phyloP scores from a whole-genome alignment of 768 basidiomycete species.

The Russula vinacea region DNA sequence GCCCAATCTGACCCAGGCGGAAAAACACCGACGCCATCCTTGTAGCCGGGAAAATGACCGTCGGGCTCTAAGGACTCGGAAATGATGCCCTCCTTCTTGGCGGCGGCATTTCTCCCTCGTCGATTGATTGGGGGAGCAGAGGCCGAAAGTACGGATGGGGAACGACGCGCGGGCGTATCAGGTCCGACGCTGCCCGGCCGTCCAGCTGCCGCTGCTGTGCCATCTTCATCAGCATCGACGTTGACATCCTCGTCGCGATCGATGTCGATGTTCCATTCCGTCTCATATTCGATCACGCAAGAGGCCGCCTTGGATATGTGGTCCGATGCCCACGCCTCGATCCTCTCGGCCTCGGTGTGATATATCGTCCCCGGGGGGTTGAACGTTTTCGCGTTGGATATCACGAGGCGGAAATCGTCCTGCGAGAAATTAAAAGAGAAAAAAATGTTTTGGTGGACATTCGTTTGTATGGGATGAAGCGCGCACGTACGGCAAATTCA shows the following conservation, averaged over 20 bases:
- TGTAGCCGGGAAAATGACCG: slow-evolving; percentile 70
- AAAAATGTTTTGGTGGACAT: not conserved
- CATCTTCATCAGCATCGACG: slow-evolving; percentile 48
- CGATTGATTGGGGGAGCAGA: slow-evolving; percentile 27
- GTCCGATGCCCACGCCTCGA: slow-evolving; percentile 68
- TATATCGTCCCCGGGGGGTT: slow-evolving; percentile 78
- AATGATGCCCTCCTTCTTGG: slow-evolving; percentile 34
- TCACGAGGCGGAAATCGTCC: slow-evolving; percentile 66
- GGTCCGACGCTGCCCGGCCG: slow-evolving; percentile 22
- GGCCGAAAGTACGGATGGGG: slow-evolving; percentile 33
- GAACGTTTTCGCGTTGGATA: slow-evolving; percentile 69
- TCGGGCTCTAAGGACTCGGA: slow-evolving; percentile 57
- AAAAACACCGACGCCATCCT: slow-evolving; percentile 72
- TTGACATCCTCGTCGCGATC: slow-evolving; percentile 44
- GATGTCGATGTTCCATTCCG: slow-evolving; percentile 80
- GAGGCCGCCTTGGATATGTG: slow-evolving; percentile 67
- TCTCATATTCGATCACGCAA: slow-evolving; percentile 77
- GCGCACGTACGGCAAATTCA: slow-evolving; percentile 68
- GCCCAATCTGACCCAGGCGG: slow-evolving; percentile 70
- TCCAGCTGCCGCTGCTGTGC: slow-evolving; percentile 15
- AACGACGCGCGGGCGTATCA: slow-evolving; percentile 34
- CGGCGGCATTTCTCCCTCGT: slow-evolving; percentile 40
- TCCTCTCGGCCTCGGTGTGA: slow-evolving; percentile 65
- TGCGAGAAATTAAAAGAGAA: not conserved
- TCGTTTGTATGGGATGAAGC: not conserved